These are phyloP conservation scores for Phytophthora constricta DNA, from an alignment of 352 stramenopile genomes.

Conservation along the genomic window DNA sequence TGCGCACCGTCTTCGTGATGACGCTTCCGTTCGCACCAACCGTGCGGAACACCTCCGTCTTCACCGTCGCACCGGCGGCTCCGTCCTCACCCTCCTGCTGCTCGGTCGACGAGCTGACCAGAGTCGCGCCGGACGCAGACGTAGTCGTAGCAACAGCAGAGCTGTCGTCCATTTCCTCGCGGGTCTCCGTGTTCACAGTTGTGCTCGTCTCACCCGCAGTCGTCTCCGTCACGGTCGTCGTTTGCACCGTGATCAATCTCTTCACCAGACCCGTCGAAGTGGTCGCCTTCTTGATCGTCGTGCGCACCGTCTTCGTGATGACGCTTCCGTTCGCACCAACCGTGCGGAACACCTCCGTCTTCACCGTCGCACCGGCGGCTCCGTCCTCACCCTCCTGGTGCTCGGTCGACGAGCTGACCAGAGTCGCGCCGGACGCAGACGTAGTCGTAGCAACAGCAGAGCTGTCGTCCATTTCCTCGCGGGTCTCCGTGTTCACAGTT, in stretches of 20 bases:
- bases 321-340: conserved; percentile 1
- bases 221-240: conserved; percentile 13
- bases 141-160: conserved; percentile 1
- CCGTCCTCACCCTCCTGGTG: background rate
- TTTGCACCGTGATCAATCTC: background rate
- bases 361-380: background rate
- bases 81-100: conserved; percentile 30
- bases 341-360: conserved; percentile 6
- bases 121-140: conserved; percentile 2
- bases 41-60: conserved; percentile 35
- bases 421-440: background rate
- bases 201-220: conserved; percentile 4
- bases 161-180: conserved; percentile 7
- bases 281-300: background rate
- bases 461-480: conserved; percentile 8
- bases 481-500: conserved; percentile 4
- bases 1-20: conserved; percentile 41
- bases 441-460: background rate
- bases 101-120: conserved; percentile 9
- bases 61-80: conserved; percentile 22
- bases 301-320: conserved; percentile 2
- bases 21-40: conserved; percentile 28
- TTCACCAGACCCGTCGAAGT: background rate
- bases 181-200: background rate
- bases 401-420: background rate